phyloP scores from a whole-genome alignment of 768 basidiomycete species.

The Dioszegia aurantiaca region DNA sequence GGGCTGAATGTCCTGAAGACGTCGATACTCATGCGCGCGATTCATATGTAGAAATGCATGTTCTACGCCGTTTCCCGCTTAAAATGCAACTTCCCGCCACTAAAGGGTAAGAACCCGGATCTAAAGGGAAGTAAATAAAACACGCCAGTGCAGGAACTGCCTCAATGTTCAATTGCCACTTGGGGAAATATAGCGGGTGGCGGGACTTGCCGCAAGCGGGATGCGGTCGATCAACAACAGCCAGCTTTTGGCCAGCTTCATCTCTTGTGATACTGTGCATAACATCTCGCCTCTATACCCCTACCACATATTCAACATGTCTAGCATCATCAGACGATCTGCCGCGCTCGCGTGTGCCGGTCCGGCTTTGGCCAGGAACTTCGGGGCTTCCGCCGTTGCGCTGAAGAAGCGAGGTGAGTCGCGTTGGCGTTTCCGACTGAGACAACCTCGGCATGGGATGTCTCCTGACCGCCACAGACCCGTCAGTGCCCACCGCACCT shows the following conservation, averaged over 20 bases:
- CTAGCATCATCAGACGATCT: slow-evolving; percentile 2
- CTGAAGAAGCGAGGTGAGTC: slow-evolving; percentile 17
- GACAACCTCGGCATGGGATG: too few species aligned
- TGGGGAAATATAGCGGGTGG: not conserved
- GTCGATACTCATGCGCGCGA: too few species aligned
- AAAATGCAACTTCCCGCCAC: too few species aligned
- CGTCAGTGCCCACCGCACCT: slow-evolving; percentile 24
- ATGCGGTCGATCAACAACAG: not conserved
- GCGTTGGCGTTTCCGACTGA: not conserved
- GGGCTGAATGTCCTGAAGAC: too few species aligned
- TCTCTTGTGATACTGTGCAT: too few species aligned
- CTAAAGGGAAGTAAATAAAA: too few species aligned
- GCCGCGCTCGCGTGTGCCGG: not conserved
- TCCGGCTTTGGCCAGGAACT: not conserved
- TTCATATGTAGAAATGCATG: too few species aligned
- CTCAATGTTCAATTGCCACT: not conserved
- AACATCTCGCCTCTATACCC: too few species aligned
- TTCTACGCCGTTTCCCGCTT: too few species aligned
- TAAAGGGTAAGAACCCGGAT: too few species aligned
- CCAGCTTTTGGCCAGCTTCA: too few species aligned
- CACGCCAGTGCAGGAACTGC: too few species aligned
- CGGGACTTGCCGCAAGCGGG: slow-evolving; percentile 4
- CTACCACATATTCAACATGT: not conserved
- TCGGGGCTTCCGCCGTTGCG: slow-evolving; percentile 2
- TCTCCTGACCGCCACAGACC: slow-evolving; percentile 3